These are phyloP conservation scores for Papilionanthe hybrid DNA, from an alignment of 116 monocot species.

Conservation along the genomic window DNA sequence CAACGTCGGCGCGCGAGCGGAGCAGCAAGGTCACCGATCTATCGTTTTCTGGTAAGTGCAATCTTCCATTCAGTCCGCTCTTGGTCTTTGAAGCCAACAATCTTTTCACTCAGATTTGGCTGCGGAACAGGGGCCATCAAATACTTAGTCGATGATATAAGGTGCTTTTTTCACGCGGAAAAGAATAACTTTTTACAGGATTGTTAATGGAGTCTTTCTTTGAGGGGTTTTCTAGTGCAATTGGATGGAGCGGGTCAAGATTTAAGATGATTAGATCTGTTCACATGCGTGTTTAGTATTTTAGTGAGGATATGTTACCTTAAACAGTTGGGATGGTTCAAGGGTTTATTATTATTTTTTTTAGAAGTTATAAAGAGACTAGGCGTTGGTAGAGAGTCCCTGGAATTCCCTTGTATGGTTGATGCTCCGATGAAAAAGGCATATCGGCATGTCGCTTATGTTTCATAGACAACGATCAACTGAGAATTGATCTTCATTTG, in stretches of 20 bases:
- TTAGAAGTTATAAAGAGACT: neutral
- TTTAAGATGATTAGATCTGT: neutral
- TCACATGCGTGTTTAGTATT: neutral
- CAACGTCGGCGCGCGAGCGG: neutral
- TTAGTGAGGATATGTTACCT: neutral
- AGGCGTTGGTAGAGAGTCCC: neutral
- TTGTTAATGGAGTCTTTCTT: neutral
- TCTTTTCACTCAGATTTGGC: neutral
- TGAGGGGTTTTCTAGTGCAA: neutral
- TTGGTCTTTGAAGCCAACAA: neutral
- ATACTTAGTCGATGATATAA: neutral
- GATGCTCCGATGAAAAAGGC: neutral
- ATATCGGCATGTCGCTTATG: neutral
- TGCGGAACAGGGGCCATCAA: neutral
- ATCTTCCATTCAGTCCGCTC: neutral
- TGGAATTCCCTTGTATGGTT: neutral
- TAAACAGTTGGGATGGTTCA: neutral
- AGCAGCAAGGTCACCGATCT: neutral
- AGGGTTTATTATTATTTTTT: neutral
- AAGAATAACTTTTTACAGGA: neutral
- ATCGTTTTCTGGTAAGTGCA: neutral
- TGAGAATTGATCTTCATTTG: neutral
- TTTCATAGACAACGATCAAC: neutral
- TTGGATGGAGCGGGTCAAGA: neutral
- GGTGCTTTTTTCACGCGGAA: neutral